Conservation (phyloP, 495 filamentous ascomycete species). For the Aspergillus carlsbadensis region DNA sequence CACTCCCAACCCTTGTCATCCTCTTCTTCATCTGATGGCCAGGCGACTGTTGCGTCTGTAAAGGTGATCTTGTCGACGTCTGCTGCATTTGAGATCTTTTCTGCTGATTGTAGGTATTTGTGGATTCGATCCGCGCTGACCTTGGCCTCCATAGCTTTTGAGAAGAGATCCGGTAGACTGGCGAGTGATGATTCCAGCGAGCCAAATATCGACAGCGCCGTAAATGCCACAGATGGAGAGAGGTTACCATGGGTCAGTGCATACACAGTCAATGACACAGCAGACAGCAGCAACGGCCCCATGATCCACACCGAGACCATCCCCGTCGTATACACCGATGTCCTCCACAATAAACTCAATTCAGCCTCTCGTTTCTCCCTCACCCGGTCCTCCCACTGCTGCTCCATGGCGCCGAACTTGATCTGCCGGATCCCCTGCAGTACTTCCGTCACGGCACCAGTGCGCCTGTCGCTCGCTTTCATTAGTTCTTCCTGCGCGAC, state of each 20-base stretch:
- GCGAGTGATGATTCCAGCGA: conserved; percentile 68
- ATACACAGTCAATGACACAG: conserved; percentile 68
- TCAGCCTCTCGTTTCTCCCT: conserved; percentile 63
- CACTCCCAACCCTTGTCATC: conserved; percentile 34
- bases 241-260: conserved; percentile 60
- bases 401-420: conserved; percentile 83
- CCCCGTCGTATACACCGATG: conserved; percentile 56
- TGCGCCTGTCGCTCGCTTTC: conserved; percentile 76
- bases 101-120: conserved; percentile 64
- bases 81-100: conserved; percentile 58
- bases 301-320: conserved; percentile 69
- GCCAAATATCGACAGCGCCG: conserved; percentile 71
- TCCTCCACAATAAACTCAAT: conserved; percentile 63
- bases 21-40: conserved; percentile 52
- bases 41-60: conserved; percentile 68
- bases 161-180: conserved; percentile 70
- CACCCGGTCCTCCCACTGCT: conserved; percentile 77
- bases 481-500: conserved; percentile 69
- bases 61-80: conserved; percentile 60
- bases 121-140: conserved; percentile 74
- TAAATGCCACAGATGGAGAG: conserved; percentile 76
- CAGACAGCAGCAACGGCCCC: conserved; percentile 71
- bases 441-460: conserved; percentile 76
- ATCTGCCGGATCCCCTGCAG: conserved; percentile 83
- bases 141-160: conserved; percentile 66